These are phyloP conservation scores for Leishmania guyanensis DNA, from an alignment of 208 protist species.

Conservation along the genomic window DNA sequence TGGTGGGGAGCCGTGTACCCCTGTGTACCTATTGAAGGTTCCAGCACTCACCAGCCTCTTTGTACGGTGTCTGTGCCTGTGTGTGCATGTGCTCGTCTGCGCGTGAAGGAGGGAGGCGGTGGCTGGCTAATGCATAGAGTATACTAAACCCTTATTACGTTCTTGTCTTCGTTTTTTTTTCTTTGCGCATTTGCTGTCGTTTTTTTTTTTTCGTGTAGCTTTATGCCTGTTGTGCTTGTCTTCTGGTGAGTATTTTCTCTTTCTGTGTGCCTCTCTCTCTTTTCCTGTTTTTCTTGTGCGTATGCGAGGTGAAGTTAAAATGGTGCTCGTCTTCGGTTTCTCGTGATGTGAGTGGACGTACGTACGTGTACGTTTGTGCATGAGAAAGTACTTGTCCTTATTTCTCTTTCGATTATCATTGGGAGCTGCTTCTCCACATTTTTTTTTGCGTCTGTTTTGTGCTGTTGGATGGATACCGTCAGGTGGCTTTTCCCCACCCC, in stretches of 20 bases:
- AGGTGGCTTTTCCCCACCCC: not conserved
- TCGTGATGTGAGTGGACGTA: not conserved
- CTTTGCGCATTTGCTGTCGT: not conserved
- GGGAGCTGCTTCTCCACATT: conserved; percentile 1
- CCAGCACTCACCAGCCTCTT: not conserved
- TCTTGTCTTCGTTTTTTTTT: not conserved
- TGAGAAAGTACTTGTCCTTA: conserved; percentile 8
- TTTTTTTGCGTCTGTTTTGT: not conserved
- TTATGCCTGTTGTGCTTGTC: not conserved
- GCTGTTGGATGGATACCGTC: not conserved
- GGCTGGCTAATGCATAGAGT: conserved; percentile 11
- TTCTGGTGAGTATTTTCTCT: not conserved
- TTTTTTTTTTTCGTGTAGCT: not conserved
- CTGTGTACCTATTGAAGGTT: not conserved
- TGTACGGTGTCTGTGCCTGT: not conserved
- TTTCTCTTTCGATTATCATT: conserved; percentile 16
- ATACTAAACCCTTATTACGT: conserved; percentile 2
- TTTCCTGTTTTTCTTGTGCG: not conserved
- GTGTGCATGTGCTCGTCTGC: not conserved
- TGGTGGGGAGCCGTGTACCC: too few species aligned
- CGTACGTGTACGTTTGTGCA: conserved; percentile 2
- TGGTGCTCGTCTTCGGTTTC: not conserved
- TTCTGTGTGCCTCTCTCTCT: not conserved
- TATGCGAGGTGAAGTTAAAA: not conserved
- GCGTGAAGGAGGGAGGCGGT: not conserved